Evolutionary conservation across 768 basidiomycete genomes (phyloP).

Genomic region (Macrolepiota dolichaula): DNA sequence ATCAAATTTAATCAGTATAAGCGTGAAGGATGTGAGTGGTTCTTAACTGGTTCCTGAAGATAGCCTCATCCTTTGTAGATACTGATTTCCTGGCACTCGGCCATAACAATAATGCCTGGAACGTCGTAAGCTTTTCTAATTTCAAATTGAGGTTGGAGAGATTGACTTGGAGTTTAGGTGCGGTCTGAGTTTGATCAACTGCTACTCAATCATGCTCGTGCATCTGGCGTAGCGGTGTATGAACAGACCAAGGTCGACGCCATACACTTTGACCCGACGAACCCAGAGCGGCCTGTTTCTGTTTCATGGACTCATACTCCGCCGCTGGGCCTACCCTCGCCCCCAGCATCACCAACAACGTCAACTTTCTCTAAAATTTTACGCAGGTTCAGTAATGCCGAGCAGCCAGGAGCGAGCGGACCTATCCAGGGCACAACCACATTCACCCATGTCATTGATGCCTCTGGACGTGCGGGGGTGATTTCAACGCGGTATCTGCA

Average conservation of each 20-base stretch:
- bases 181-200: slow-evolving; percentile 62
- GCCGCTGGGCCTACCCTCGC: slow-evolving; percentile 35
- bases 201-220: slow-evolving; percentile 51
- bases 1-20: slow-evolving; percentile 64
- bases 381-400: slow-evolving; percentile 15
- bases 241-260: slow-evolving; percentile 52
- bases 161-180: slow-evolving; percentile 27
- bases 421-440: slow-evolving; percentile 45
- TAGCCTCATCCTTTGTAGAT: slow-evolving; percentile 30
- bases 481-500: slow-evolving; percentile 68
- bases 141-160: neutral
- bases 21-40: slow-evolving; percentile 56
- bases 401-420: slow-evolving; percentile 2
- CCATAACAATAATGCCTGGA: slow-evolving; percentile 54
- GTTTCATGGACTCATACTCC: slow-evolving; percentile 50
- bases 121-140: slow-evolving; percentile 43
- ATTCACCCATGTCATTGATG: slow-evolving; percentile 71
- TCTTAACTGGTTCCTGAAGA: neutral
- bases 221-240: slow-evolving; percentile 48
- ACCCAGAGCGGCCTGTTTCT: slow-evolving; percentile 44
- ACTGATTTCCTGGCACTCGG: slow-evolving; percentile 59
- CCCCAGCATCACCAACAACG: slow-evolving; percentile 35
- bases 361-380: slow-evolving; percentile 21
- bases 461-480: slow-evolving; percentile 69
- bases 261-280: slow-evolving; percentile 38